Percentiles rank a stretch among this genome's conserved stretches.
These are phyloP conservation scores for Calonectria hawksworthii DNA, from an alignment of 2,329 filamentous ascomycete species.

Conservation along the genomic window DNA sequence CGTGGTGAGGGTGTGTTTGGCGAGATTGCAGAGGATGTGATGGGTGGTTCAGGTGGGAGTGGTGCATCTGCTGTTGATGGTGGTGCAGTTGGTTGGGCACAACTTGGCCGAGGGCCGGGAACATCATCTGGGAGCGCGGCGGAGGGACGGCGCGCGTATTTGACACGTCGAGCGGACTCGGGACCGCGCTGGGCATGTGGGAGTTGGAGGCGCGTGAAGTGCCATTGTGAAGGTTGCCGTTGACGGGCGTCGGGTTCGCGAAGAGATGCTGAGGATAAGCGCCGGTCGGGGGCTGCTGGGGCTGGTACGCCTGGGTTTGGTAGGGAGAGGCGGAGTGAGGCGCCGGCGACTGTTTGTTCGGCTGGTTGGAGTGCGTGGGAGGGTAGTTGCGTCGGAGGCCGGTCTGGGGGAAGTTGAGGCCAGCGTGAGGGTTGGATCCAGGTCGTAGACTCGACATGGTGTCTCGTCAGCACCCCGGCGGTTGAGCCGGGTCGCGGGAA, in stretches of 20 bases:
- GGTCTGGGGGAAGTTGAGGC: conserved; percentile 67
- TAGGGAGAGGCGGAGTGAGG: conserved; percentile 69
- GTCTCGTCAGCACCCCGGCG: conserved; percentile 41
- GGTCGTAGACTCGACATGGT: conserved; percentile 65
- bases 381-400: conserved; percentile 64
- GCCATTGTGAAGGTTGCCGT: conserved; percentile 63
- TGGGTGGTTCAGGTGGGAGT: conserved; percentile 49
- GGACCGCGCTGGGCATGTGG: conserved; percentile 64
- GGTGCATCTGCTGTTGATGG: conserved; percentile 53
- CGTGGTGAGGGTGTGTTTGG: conserved; percentile 44
- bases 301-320: conserved; percentile 66
- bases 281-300: conserved; percentile 64
- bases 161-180: conserved; percentile 62
- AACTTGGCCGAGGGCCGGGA: conserved; percentile 55
- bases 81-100: conserved; percentile 60
- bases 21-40: conserved; percentile 45
- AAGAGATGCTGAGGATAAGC: conserved; percentile 69
- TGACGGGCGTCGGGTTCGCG: conserved; percentile 60
- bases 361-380: conserved; percentile 63
- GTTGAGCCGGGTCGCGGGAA: conserved; percentile 36
- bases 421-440: conserved; percentile 66
- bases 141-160: conserved; percentile 59
- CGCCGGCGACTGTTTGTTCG: conserved; percentile 69
- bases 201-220: conserved; percentile 59
- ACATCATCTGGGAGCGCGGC: conserved; percentile 60